Base-by-base conservation (phyloP, 345 rosid species). In the Passiflora organensis region DNA sequence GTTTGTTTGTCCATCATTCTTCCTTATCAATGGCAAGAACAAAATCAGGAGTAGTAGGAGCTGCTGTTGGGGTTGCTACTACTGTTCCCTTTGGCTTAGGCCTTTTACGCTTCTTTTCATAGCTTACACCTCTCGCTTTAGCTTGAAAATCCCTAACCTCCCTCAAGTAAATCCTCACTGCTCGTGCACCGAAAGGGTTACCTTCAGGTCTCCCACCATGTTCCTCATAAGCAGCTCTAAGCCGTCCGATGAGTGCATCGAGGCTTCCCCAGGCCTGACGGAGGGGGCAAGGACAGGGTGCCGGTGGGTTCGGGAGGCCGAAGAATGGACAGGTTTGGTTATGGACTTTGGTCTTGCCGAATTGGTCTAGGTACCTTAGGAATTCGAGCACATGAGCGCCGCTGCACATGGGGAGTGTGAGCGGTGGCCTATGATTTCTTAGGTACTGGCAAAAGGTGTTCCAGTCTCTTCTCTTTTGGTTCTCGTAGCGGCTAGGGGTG, bases 221-320 rank as follows among this genome's bases (percentile, higher is more conserved):
- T 62, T 91, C 96, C 68, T 91, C 97, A 44, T 76, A 87, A 6
- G 97, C 97, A 6, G 97, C 96, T n/a, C 97, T 68, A 32, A 91
- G 95, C 32, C 97, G 84, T 10, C 96, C 97, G 28, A 91, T 87
- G 64, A 91, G 91, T n/a, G 97, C 95, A 28, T 87, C 97, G 0
- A 90, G 89, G 78, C 97, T 90, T 50, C 97, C 97, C 97, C 97
- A 90, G 2, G 97, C 97, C 56, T 91, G 97, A 1, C 85, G 78
- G 51, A 91, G 86, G 11, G 96, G 97, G 57, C 97, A 91, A 8
- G 89, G 87, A 56, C 97, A 91, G 8, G 95, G 95, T 2, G 89
- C 83, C 0, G 97, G 97, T 23, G 97, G 97, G 70, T 82, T 83
- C 0, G 96, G 83, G 6, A 83, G 63, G 18, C 97, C 97, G 45